Evolutionary conservation across 495 filamentous ascomycete genomes (phyloP), one percentile per base, ranked within the genome.

Genomic region (Endocarpon pusillum): DNA sequence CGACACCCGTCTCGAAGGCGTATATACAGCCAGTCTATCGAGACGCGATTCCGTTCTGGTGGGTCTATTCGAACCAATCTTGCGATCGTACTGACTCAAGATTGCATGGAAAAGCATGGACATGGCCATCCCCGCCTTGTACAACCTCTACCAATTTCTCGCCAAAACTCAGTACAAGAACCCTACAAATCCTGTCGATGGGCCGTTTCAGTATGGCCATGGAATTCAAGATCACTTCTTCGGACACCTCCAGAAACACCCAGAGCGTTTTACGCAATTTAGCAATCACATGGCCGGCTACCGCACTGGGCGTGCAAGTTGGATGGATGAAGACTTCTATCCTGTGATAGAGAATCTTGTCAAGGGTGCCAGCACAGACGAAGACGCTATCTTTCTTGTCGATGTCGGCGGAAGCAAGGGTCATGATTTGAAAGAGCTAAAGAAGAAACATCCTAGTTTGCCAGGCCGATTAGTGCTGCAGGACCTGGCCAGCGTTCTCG

Each of bases 351-450:
- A 63, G 18, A 49, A 43, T 10, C 20, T 53, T n/a, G 26, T 42
- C n/a, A 22, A 22, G 3, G 49, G 36, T 37, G 42, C 35, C 26
- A 35, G 44, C 24, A 9, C 12, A 16, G 36, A 40, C 21, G 17
- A 18, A 9, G 40, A 49, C 14, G 44, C 47, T 1, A 49, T 58
- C 10, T 43, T 75, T 1, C 40, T 74, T 1, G 65, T 73, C n/a
- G 71, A 75, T 46, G 51, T 72, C 1, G 69, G 57, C 19, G 70
- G 66, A 9, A 54, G 53, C 8, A 27, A 43, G 2, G 69, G 69
- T 1, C 61, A 71, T 28, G 64, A 73, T 33, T 40, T 69, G 0
- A 33, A 45, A 6, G 40, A 43, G 3, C 63, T 73, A 36, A 38
- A 35, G 3, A n/a, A 22, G 1, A 45, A 57, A 15, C 42, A 51